phyloP scores from a whole-genome alignment of 176 grass and related monocot genomes.

The Areca catechu region DNA sequence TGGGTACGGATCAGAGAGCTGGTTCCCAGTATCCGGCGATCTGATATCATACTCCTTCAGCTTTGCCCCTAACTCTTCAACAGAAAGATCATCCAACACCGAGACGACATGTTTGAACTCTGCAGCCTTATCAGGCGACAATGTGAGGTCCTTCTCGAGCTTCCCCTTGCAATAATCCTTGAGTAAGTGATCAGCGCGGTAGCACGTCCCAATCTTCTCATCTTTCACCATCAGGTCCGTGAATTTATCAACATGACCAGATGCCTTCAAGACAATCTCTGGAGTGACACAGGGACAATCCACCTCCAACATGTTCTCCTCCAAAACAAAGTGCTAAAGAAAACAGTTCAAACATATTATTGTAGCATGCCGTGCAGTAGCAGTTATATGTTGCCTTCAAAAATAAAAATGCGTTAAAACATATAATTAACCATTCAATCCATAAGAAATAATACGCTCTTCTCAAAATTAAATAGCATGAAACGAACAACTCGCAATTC shows the following conservation, averaged over 20 bases:
- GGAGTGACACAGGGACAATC: conserved; percentile 76
- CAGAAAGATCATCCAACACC: conserved; percentile 53
- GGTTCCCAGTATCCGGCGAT: conserved; percentile 62
- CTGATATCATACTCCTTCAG: conserved; percentile 71
- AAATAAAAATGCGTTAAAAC: no score
- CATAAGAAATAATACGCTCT: no score
- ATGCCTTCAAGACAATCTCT: conserved; percentile 69
- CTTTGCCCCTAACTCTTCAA: conserved; percentile 57
- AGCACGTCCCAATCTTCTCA: conserved; percentile 75
- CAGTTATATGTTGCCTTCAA: no score
- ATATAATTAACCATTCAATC: no score
- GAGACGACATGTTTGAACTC: conserved; percentile 56
- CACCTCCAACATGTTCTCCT: conserved; percentile 81
- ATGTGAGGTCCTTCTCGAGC: conserved; percentile 62
- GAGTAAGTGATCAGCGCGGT: conserved; percentile 63
- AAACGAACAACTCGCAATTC: no score
- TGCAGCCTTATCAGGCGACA: conserved; percentile 38
- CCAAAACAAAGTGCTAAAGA: conserved; percentile 68
- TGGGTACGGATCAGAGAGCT: conserved; percentile 65
- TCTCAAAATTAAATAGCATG: no score
- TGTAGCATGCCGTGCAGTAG: no score
- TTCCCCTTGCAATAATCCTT: conserved; percentile 87
- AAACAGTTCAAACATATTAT: conserved; percentile 4
- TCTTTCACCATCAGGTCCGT: conserved; percentile 90
- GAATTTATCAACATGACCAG: conserved; percentile 81